Base-by-base conservation (phyloP, 2,329 filamentous ascomycete genomes). In the Septoria linicola region DNA sequence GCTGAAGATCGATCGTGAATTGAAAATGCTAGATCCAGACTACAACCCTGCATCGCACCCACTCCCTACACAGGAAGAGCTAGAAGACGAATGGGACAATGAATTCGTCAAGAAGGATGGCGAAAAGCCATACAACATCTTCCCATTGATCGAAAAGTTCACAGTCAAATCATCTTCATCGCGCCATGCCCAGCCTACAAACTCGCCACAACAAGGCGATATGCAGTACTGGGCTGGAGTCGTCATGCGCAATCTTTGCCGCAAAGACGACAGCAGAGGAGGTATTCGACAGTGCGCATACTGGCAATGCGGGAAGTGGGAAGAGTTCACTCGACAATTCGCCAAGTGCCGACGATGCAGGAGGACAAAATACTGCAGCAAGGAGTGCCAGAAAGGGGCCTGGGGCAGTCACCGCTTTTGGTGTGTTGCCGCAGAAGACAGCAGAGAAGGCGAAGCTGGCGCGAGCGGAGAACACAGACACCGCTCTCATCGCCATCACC, bases 181-280 rank as follows among this genome's bases (percentile, higher is more conserved):
- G 3, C 90, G 96, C 66, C 90, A 96, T 72, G 63, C 62, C 11
- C 90, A 96, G 67, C 89, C 96, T 73, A 52, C 62, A n/a, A 30
- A 53, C 8, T 64, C 62, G 1, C 63, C 65, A 3, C 65, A 69
- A 53, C 66, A 69, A 47, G 63, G 63, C 50, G 66, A 89, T 53
- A 99, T 99, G 93, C 92, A 96, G 70, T 99, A 99, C 75, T 99
- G 93, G 93, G 93, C 93, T 14, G 93, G 92, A 56, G 93, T 99
- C 13, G 93, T 99, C 39, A 99, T 99, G 93, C 83, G 93, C 59
- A 99, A 99, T 68, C 81, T 99, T 42, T 99, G 93, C 77, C 88
- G 93, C 59, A 99, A 99, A 74, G 93, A 99, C 68, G 93, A 99
- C 68, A 89, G 87, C 8, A 82, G 89, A 41, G 93, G 93, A 35